Conservation (phyloP, 1,139 yeast species). For the Zygosaccharomyces pseudobailii region DNA sequence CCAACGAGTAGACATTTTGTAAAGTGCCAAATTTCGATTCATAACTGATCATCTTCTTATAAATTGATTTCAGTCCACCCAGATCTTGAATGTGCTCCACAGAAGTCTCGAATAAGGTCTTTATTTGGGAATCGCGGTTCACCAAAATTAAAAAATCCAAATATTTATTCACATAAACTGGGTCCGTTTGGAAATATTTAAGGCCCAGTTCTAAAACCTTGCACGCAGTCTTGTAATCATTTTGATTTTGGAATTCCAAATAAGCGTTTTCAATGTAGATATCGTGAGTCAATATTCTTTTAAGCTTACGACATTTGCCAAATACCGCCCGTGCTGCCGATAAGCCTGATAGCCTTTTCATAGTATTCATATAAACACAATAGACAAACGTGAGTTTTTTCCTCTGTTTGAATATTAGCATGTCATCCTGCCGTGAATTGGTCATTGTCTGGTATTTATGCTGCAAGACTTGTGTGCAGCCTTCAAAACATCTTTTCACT, state of each 20-base stretch:
- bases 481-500: constrained; percentile 50
- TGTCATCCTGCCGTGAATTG: constrained; percentile 20
- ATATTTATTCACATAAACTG: constrained; percentile 63
- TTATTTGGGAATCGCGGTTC: constrained; percentile 76
- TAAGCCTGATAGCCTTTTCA: constrained; percentile 59
- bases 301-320: constrained; percentile 51
- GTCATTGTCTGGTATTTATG: constrained; percentile 35
- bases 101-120: constrained; percentile 73
- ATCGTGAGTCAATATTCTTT: constrained; percentile 56
- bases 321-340: constrained; percentile 69
- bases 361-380: constrained; percentile 54
- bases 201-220: constrained; percentile 79
- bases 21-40: constrained; percentile 64
- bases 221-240: constrained; percentile 61
- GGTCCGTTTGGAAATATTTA: constrained; percentile 51
- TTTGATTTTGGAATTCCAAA: constrained; percentile 65
- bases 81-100: constrained; percentile 40
- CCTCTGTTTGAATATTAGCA: constrained; percentile 14
- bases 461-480: constrained; percentile 43
- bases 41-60: constrained; percentile 46
- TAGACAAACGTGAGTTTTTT: constrained; percentile 35
- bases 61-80: constrained; percentile 39
- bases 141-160: constrained; percentile 65
- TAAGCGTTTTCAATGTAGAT: constrained; percentile 78
- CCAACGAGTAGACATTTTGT: constrained; percentile 61